These are phyloP conservation scores for Teratosphaeria gauchensis DNA, from an alignment of 2,329 filamentous ascomycete species.

Conservation along the genomic window DNA sequence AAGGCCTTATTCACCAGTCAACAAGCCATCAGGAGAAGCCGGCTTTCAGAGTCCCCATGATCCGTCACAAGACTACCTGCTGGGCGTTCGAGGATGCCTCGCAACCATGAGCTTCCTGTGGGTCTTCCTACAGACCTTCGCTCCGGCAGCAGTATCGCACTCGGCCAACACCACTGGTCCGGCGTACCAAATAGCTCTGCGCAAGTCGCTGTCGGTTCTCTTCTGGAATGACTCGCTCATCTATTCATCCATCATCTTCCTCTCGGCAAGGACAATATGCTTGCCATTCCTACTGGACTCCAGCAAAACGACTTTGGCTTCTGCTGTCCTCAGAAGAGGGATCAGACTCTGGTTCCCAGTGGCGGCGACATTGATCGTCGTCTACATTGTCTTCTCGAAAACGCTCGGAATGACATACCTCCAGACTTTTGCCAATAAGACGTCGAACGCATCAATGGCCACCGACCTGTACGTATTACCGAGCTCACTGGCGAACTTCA, in stretches of 20 bases:
- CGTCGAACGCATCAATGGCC: conserved; percentile 23
- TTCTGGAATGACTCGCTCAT: conserved; percentile 39
- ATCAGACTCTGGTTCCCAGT: conserved; percentile 35
- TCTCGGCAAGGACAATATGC: conserved; percentile 33
- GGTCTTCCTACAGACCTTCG: conserved; percentile 35
- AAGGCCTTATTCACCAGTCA: not conserved
- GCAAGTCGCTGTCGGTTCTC: conserved; percentile 35
- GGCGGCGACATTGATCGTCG: conserved; percentile 29
- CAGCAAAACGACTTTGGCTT: conserved; percentile 26
- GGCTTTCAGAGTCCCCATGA: conserved; percentile 4
- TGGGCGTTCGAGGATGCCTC: conserved; percentile 33
- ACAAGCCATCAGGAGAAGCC: not conserved
- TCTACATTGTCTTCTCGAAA: conserved; percentile 26
- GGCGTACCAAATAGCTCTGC: conserved; percentile 29
- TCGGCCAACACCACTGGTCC: conserved; percentile 27
- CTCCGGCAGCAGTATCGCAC: conserved; percentile 30
- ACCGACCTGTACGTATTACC: conserved; percentile 27
- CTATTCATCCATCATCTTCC: conserved; percentile 35
- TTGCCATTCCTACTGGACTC: conserved; percentile 16
- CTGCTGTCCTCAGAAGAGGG: conserved; percentile 31
- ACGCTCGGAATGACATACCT: conserved; percentile 22
- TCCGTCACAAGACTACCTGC: conserved; percentile 23
- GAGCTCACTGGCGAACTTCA: conserved; percentile 36
- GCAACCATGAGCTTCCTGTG: conserved; percentile 35
- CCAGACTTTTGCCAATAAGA: conserved; percentile 24